These are phyloP conservation scores for Amanita molliuscula DNA, from an alignment of 768 basidiomycete species.

Conservation along the genomic window DNA sequence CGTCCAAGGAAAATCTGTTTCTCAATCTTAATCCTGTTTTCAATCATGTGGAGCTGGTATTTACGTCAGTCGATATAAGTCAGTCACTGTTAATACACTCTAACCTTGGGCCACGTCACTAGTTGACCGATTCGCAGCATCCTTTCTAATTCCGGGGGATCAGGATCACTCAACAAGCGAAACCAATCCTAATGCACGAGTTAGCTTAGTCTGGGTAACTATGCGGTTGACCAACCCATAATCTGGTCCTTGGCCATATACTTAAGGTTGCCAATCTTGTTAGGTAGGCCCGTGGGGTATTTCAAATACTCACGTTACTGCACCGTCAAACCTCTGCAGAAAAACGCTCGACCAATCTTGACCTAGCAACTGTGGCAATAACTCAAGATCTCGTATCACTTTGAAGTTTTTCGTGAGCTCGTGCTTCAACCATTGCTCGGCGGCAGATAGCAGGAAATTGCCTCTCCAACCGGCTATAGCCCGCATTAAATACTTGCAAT, in stretches of 20 bases:
- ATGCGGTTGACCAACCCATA: conserved; percentile 35
- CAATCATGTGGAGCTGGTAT: conserved; percentile 80
- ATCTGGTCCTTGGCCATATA: conserved; percentile 77
- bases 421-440: conserved; percentile 91
- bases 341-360: conserved; percentile 97
- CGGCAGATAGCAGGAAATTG: conserved; percentile 85
- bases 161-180: conserved; percentile 75
- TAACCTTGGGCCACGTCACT: conserved; percentile 97
- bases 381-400: conserved; percentile 93
- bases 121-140: conserved; percentile 83
- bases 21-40: conserved; percentile 81
- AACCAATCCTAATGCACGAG: conserved; percentile 59
- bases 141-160: conserved; percentile 65
- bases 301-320: conserved; percentile 60
- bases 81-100: not conserved
- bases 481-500: not conserved
- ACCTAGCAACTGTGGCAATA: conserved; percentile 86
- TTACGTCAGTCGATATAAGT: not conserved
- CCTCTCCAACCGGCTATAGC: conserved; percentile 76
- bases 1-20: conserved; percentile 76
- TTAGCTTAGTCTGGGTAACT: conserved; percentile 1
- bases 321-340: conserved; percentile 85
- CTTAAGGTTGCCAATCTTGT: conserved; percentile 26
- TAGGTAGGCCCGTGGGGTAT: not conserved
- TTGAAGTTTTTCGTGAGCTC: conserved; percentile 97